Evolutionary conservation across 768 basidiomycete genomes (phyloP), one percentile per base, ranked within the genome.

Genomic region (Termitomyces bulborhizus): DNA sequence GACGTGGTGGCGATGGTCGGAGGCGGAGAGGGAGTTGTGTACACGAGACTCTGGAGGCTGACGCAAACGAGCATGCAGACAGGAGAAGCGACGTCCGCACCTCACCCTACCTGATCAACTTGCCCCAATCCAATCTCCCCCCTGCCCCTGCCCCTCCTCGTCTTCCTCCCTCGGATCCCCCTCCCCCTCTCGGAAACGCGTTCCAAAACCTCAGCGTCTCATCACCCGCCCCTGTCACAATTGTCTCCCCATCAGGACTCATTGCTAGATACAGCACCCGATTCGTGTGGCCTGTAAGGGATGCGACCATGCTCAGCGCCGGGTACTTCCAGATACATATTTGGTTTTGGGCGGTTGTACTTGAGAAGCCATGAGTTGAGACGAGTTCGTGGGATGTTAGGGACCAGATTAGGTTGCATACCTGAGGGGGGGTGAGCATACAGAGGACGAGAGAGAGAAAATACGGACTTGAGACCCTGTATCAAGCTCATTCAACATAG

Each of bases 201-300:
- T 93, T 96, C 96, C 96, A 98, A 71, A 98, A 98, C 59, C 94
- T 72, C 51, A 99, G 72, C 3, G 96, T 99, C 73, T 98, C 96
- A 68, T 99, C 96, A 0, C 96, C 96, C 0, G 96, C 96, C 15
- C 96, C 96, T 0, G 95, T 98, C 27, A 98, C 97, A 59, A 98
- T 98, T 0, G 95, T 98, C 73, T 96, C 93, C 16, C 95, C 94
- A 62, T 97, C 95, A 0, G 95, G 95, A 64, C 87, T 90, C 91
- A 95, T 94, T 3, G 95, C 95, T n/a, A 98, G 85, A 68, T 96
- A 96, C 32, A 98, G 76, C 16, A 99, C 96, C 46, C 96, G 90
- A 67, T 90, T 91, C 0, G 93, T 92, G 67, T 99, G 96, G 7
- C 96, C 96, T 0, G 92, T 90, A 7, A 99, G 77, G 6, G 91